Evolutionary conservation across 352 stramenopile genomes (phyloP).

Genomic region (Saprolegnia diclina): DNA sequence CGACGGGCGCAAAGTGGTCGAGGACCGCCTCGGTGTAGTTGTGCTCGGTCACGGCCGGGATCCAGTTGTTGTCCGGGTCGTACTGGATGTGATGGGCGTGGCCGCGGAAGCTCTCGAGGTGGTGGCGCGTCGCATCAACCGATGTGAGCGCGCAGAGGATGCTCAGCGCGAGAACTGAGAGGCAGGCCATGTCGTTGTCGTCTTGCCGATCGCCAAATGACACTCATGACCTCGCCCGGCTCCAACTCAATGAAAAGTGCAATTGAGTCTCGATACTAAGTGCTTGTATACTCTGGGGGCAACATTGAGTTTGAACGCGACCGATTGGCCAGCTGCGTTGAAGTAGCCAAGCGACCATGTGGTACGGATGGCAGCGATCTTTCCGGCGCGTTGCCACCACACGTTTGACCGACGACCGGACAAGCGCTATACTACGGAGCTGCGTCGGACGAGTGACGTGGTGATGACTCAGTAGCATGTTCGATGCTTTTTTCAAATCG

Average conservation of each 20-base stretch:
- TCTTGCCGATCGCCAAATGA: neutral
- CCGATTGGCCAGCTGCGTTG: neutral
- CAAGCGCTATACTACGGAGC: too few relatives aligned
- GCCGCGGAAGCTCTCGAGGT: slow-evolving; percentile 57
- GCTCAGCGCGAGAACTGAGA: too few relatives aligned
- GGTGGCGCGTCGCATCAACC: slow-evolving; percentile 29
- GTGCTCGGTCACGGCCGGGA: slow-evolving; percentile 41
- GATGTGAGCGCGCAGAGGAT: too few relatives aligned
- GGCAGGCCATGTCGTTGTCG: too few relatives aligned
- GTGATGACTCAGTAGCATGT: too few relatives aligned
- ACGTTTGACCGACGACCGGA: too few relatives aligned
- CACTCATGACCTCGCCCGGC: neutral
- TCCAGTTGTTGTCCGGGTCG: slow-evolving; percentile 31
- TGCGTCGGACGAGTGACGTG: too few relatives aligned
- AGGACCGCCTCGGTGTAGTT: slow-evolving; percentile 58
- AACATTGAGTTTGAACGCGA: neutral
- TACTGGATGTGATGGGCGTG: slow-evolving; percentile 61
- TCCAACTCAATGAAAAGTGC: slow-evolving; percentile 1
- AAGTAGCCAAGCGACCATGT: neutral
- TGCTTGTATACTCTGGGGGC: too few relatives aligned
- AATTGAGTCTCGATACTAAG: slow-evolving; percentile 8
- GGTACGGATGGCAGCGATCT: too few relatives aligned
- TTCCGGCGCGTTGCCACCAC: too few relatives aligned
- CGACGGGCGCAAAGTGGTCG: slow-evolving; percentile 64
- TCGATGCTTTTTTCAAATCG: too few relatives aligned